Evolutionary conservation across 306 rosid genomes (phyloP).

Genomic region (Acmispon strigosus): DNA sequence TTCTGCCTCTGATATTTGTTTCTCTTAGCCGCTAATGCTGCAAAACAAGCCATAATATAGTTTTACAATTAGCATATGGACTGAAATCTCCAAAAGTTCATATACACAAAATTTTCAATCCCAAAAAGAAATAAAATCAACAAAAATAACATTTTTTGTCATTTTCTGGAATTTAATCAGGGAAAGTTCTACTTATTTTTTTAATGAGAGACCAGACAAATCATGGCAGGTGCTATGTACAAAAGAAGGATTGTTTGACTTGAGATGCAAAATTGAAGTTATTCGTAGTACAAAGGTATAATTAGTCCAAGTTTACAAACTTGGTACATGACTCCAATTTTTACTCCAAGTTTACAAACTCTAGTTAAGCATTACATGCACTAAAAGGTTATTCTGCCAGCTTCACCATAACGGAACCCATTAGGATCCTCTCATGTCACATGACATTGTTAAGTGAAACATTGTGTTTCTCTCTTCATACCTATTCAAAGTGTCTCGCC

Average conservation of each 20-base stretch:
- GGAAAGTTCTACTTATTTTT: not conserved
- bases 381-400: not conserved
- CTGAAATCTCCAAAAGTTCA: not conserved
- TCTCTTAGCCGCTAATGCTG: conserved; percentile 92
- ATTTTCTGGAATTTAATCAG: not conserved
- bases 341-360: not conserved
- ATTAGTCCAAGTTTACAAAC: not conserved
- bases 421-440: too few relatives aligned
- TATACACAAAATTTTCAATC: not conserved
- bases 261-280: not conserved
- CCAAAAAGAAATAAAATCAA: not conserved
- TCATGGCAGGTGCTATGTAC: not conserved
- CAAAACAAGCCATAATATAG: conserved; percentile 12
- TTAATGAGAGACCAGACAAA: not conserved
- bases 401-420: not conserved
- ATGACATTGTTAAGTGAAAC: too few relatives aligned
- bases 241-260: not conserved
- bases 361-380: not conserved
- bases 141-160: not conserved
- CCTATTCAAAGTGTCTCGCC: too few relatives aligned
- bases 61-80: not conserved
- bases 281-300: not conserved
- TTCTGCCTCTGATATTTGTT: conserved; percentile 87
- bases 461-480: too few relatives aligned
- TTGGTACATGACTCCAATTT: not conserved